Evolutionary conservation across 257 asterid species (phyloP), one percentile per base, ranked within the genome.

Genomic region (Solanum paucissectum): DNA sequence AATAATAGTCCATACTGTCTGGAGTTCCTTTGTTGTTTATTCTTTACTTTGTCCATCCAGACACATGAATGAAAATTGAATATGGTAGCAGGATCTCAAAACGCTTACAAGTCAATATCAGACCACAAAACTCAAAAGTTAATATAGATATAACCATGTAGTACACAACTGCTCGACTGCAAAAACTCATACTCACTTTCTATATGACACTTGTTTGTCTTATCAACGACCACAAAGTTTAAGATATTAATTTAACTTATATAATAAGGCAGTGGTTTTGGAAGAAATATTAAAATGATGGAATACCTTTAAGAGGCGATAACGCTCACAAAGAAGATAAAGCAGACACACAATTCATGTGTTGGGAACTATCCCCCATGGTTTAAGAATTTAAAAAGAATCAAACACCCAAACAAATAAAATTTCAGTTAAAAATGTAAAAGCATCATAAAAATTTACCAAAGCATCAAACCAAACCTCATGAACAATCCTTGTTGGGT

Each of bases 291-390:
- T 34, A 34, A 34, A 34, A 7, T 36, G 38, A 36, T 36, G 27
- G 74, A 12, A 74, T 71, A 96, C 99, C 98, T 94, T 92, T 95
- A 87, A 97, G 94, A 88, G 98, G 98, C 89, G 95, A 86, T 44
- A 92, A 93, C 21, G 88, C 82, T 9, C 98, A 97, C 87, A 97
- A 76, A 62, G 98, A 95, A 88, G 93, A 86, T 44, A 97, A 90
- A 77, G 98, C 98, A 71, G 95, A 91, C 5, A 96, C 94, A 36
- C 98, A 95, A 88, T 96, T 96, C 90, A 89, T 96, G 90, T 96
- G 98, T 64, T 96, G 99, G 3, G 98, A 96, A 84, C 98, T 90
- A 90, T 95, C 98, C 86, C 94, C 98, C 12, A 91, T 89, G 84
- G 98, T 98, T 98, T 95, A 85, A 92, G 60, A 58, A 20, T 21